These are phyloP conservation scores for Marasmius tenuissimus DNA, from an alignment of 1,284 basidiomycete species.

Conservation along the genomic window DNA sequence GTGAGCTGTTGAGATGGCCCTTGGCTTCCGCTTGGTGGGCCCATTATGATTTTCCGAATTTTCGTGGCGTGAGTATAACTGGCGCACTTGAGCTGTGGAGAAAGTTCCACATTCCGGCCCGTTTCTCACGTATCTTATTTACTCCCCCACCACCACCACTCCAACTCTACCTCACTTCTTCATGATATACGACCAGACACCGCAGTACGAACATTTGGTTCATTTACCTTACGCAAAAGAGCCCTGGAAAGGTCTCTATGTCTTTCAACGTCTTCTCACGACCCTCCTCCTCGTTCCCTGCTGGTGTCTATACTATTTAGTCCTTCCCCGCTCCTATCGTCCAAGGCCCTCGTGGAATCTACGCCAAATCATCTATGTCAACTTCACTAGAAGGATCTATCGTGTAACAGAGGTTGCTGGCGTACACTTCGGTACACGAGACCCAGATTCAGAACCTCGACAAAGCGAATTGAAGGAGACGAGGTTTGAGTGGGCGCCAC, in stretches of 20 bases:
- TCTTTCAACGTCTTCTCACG: constrained; percentile 44
- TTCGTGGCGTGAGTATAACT: not conserved
- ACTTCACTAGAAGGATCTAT: constrained; percentile 50
- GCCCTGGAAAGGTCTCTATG: constrained; percentile 47
- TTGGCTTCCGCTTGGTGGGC: not conserved
- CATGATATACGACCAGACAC: constrained; percentile 30
- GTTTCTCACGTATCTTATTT: too few species aligned
- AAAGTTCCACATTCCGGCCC: too few species aligned
- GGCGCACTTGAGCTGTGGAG: too few species aligned
- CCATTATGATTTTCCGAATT: not conserved
- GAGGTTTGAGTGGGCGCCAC: constrained; percentile 46
- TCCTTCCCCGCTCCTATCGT: constrained; percentile 40
- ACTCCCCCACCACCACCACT: too few species aligned
- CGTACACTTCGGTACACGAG: constrained; percentile 49
- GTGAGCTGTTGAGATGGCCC: too few species aligned
- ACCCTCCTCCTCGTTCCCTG: constrained; percentile 43
- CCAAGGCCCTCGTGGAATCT: constrained; percentile 49
- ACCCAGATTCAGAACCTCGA: constrained; percentile 35
- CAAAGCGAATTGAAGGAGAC: constrained; percentile 39
- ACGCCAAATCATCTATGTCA: constrained; percentile 46
- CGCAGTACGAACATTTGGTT: constrained; percentile 35
- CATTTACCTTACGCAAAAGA: constrained; percentile 43
- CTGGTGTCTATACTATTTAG: constrained; percentile 41
- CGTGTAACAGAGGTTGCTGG: constrained; percentile 53
- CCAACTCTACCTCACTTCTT: too few species aligned